These are phyloP conservation scores for Arthrinium phaeospermum DNA, from an alignment of 2,329 filamentous ascomycete genomes.

Conservation along the genomic window DNA sequence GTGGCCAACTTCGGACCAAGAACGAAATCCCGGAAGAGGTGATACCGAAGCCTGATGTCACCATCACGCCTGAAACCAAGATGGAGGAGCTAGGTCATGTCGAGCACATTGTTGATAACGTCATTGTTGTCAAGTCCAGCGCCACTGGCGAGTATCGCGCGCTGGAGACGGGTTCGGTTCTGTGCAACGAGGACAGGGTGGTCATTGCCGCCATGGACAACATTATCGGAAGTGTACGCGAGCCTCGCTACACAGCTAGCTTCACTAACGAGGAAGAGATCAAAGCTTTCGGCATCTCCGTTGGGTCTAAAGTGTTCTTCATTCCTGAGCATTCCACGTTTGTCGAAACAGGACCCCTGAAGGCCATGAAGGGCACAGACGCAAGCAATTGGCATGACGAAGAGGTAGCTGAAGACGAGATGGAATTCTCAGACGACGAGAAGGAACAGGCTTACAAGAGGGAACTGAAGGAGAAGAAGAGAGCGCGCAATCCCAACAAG, in stretches of 20 bases:
- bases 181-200: conserved; percentile 77
- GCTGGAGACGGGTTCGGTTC: conserved; percentile 80
- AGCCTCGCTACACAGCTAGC: conserved; percentile 83
- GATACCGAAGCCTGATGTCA: conserved; percentile 76
- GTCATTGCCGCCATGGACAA: conserved; percentile 86
- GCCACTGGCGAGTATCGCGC: conserved; percentile 83
- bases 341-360: conserved; percentile 85
- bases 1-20: conserved; percentile 71
- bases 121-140: conserved; percentile 78
- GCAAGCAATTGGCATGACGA: conserved; percentile 96
- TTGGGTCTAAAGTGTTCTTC: conserved; percentile 78
- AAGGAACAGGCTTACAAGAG: conserved; percentile 84
- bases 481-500: conserved; percentile 46
- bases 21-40: conserved; percentile 75
- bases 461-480: conserved; percentile 69
- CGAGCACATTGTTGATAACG: conserved; percentile 78
- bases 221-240: conserved; percentile 82
- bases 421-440: conserved; percentile 97
- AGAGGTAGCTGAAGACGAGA: conserved; percentile 82
- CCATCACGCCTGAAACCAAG: conserved; percentile 77
- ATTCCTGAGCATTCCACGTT: conserved; percentile 78
- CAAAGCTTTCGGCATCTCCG: conserved; percentile 66
- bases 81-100: conserved; percentile 78
- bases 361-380: conserved; percentile 84
- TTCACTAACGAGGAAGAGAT: conserved; percentile 76